Conservation (phyloP, 805 yeast species). For the Brettanomyces bruxellensis region DNA sequence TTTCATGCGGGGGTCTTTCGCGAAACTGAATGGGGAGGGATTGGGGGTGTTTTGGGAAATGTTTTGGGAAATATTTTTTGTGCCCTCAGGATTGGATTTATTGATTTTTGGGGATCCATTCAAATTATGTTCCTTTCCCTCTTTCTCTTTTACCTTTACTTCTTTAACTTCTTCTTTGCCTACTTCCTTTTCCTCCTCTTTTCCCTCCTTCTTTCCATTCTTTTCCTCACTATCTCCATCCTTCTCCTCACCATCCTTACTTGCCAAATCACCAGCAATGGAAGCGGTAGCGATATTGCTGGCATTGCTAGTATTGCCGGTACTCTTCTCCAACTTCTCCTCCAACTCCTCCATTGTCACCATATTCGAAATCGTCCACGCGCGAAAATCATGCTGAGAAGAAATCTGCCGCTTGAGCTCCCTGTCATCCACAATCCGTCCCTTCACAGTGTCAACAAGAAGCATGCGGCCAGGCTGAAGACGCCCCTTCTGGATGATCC, state of each 20-base stretch:
- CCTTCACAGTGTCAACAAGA: conserved; percentile 87
- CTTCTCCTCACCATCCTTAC: too few species aligned
- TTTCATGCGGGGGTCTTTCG: conserved; percentile 46
- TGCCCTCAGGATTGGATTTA: too few species aligned
- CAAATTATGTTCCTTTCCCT: neutral
- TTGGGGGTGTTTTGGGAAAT: neutral
- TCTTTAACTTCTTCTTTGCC: too few species aligned
- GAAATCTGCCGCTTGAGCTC: conserved; percentile 78
- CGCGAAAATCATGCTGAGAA: conserved; percentile 79
- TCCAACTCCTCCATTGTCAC: conserved; percentile 74
- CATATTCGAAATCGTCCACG: conserved; percentile 85
- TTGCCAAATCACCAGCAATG: too few species aligned
- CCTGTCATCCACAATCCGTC: conserved; percentile 87
- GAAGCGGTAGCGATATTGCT: too few species aligned
- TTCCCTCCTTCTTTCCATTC: too few species aligned
- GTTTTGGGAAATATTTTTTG: too few species aligned
- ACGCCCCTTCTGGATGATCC: conserved; percentile 83
- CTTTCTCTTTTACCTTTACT: too few species aligned
- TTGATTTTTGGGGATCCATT: neutral
- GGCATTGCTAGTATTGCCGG: too few species aligned
- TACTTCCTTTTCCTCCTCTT: too few species aligned
- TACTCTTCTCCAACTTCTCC: conserved; percentile 34
- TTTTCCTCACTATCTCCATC: too few species aligned
- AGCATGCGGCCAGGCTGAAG: conserved; percentile 95
- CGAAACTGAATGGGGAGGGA: neutral